These are phyloP conservation scores for Pyrenopolyporus hunteri DNA, from an alignment of 495 filamentous ascomycete genomes.

Conservation along the genomic window DNA sequence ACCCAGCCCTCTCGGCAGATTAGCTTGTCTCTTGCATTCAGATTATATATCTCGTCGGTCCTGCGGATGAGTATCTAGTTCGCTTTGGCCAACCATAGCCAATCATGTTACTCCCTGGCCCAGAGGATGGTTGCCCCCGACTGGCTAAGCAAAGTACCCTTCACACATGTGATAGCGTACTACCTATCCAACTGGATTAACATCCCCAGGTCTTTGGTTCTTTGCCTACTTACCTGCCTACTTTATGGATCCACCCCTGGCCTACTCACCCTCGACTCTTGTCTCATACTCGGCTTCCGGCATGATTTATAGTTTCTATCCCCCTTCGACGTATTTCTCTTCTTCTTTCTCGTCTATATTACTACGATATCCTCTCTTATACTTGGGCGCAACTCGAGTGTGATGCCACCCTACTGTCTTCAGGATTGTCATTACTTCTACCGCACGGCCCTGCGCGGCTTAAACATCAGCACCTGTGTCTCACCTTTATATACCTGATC, in stretches of 20 bases:
- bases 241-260: slow-evolving; percentile 30
- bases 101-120: slow-evolving; percentile 44
- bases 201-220: slow-evolving; percentile 20
- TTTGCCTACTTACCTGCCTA: no score
- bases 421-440: slow-evolving; percentile 95
- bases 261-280: slow-evolving; percentile 4
- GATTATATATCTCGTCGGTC: slow-evolving; percentile 48
- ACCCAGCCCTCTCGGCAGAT: slow-evolving; percentile 48
- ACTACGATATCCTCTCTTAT: slow-evolving; percentile 7
- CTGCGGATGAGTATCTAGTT: slow-evolving; percentile 51
- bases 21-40: slow-evolving; percentile 39
- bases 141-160: slow-evolving; percentile 13
- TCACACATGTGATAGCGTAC: slow-evolving; percentile 38
- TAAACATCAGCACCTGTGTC: slow-evolving; percentile 77
- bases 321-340: slow-evolving; percentile 13
- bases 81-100: slow-evolving; percentile 39
- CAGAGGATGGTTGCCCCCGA: slow-evolving; percentile 22
- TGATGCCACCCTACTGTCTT: slow-evolving; percentile 81
- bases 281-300: slow-evolving; percentile 10
- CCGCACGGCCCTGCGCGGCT: slow-evolving; percentile 80
- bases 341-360: not conserved
- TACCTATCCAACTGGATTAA: slow-evolving; percentile 26
- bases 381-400: slow-evolving; percentile 43
- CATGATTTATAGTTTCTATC: slow-evolving; percentile 35
- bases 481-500: slow-evolving; percentile 74